These are phyloP conservation scores for Salvia hispanica DNA, from an alignment of 257 asterid species.

Conservation along the genomic window DNA sequence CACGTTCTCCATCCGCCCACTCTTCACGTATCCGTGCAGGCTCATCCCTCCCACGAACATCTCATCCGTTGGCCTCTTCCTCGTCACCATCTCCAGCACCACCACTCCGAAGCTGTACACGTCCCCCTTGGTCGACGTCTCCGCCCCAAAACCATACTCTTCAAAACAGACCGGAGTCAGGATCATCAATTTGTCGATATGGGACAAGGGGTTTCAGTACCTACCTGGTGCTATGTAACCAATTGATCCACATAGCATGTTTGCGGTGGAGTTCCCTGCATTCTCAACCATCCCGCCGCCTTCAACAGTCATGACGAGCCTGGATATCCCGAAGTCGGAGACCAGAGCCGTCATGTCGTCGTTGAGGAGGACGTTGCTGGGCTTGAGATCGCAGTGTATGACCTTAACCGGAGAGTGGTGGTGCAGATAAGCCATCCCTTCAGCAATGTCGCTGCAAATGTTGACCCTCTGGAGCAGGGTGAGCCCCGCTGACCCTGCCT, in stretches of 20 bases:
- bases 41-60: slow-evolving; percentile 41
- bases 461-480: slow-evolving; percentile 44
- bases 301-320: slow-evolving; percentile 45
- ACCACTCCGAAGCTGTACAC: slow-evolving; percentile 62
- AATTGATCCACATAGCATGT: slow-evolving; percentile 47
- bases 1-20: slow-evolving; percentile 35
- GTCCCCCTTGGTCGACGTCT: slow-evolving; percentile 53
- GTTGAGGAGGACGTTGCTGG: slow-evolving; percentile 56
- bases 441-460: slow-evolving; percentile 52
- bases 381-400: slow-evolving; percentile 60
- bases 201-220: too few species aligned
- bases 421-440: slow-evolving; percentile 62
- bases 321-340: slow-evolving; percentile 59
- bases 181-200: too few species aligned
- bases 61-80: slow-evolving; percentile 57
- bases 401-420: slow-evolving; percentile 51
- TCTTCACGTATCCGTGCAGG: slow-evolving; percentile 51
- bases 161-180: background rate
- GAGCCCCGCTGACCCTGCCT: slow-evolving; percentile 43
- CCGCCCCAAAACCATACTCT: slow-evolving; percentile 57
- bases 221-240: slow-evolving; percentile 65
- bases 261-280: slow-evolving; percentile 48
- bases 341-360: slow-evolving; percentile 60
- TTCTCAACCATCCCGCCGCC: slow-evolving; percentile 41
- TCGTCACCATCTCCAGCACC: slow-evolving; percentile 57